These are phyloP conservation scores for Apiotrichum mycotoxinovorans DNA, from an alignment of 1,284 basidiomycete genomes.

Conservation along the genomic window DNA sequence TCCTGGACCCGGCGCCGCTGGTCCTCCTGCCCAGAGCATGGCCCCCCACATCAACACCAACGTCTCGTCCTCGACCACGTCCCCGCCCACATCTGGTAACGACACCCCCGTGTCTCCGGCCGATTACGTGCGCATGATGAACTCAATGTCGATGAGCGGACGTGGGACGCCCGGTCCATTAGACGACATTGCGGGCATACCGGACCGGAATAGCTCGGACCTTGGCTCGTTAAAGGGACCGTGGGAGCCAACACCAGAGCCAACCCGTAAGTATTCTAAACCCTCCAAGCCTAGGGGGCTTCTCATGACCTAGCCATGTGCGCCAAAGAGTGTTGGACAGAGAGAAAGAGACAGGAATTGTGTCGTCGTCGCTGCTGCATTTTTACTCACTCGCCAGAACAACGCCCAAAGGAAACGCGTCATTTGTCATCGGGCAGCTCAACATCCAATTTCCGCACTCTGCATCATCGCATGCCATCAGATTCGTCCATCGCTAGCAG, in stretches of 20 bases:
- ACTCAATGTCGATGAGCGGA: slow-evolving; percentile 17
- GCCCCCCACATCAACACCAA: background rate
- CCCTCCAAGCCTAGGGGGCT: too few species aligned
- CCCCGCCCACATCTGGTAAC: background rate
- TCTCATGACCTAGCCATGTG: too few species aligned
- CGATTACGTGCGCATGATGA: slow-evolving; percentile 28
- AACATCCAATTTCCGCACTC: background rate
- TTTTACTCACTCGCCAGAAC: slow-evolving; percentile 2
- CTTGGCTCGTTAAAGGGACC: slow-evolving; percentile 8
- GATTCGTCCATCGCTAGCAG: slow-evolving; percentile 46
- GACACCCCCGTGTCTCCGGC: background rate
- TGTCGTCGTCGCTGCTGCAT: too few species aligned
- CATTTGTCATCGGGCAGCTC: slow-evolving; percentile 16
- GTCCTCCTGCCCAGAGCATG: too few species aligned
- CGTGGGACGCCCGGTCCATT: slow-evolving; percentile 15
- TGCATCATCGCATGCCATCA: slow-evolving; percentile 42
- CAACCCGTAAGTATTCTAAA: background rate
- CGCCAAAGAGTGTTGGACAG: too few species aligned
- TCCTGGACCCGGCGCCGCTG: too few species aligned
- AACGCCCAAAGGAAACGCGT: background rate
- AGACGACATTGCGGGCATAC: slow-evolving; percentile 28
- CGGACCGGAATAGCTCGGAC: slow-evolving; percentile 15
- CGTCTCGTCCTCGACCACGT: background rate
- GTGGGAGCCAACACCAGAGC: slow-evolving; percentile 12
- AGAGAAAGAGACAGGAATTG: too few species aligned